A percentile compares a stretch with the other conserved stretches of the same genome.
Evolutionary conservation across 257 asterid species (phyloP).

Genomic region (Jacaranda copaia): DNA sequence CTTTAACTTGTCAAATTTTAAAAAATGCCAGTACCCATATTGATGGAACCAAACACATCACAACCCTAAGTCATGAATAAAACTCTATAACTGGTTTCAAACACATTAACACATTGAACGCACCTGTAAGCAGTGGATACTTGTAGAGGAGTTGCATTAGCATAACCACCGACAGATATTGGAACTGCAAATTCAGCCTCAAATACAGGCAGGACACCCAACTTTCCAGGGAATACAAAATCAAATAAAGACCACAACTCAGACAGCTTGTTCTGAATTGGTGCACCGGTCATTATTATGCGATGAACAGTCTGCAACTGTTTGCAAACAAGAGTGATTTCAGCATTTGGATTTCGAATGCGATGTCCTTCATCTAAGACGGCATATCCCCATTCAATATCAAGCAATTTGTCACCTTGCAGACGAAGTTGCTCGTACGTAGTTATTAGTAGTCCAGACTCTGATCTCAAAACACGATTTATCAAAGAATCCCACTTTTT

Average conservation of each 20-base stretch:
- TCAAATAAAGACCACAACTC: slow-evolving; percentile 99
- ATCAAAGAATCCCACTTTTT: slow-evolving; percentile 84
- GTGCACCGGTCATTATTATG: slow-evolving; percentile 93
- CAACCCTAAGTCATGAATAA: slow-evolving; percentile 12
- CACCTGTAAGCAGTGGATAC: slow-evolving; percentile 99
- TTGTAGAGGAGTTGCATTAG: slow-evolving; percentile 96
- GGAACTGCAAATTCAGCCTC: slow-evolving; percentile 99
- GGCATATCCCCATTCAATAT: slow-evolving; percentile 96
- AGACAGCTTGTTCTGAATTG: slow-evolving; percentile 95
- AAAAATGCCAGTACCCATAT: background rate
- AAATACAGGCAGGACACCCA: slow-evolving; percentile 95
- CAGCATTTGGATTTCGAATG: slow-evolving; percentile 97
- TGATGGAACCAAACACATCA: slow-evolving; percentile 24
- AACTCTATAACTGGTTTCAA: slow-evolving; percentile 17
- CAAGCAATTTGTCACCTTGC: slow-evolving; percentile 80
- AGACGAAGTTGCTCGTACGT: slow-evolving; percentile 95
- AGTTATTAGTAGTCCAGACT: slow-evolving; percentile 87
- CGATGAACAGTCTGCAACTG: slow-evolving; percentile 99
- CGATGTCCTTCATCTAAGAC: slow-evolving; percentile 98
- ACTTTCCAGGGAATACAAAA: slow-evolving; percentile 96
- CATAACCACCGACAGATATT: slow-evolving; percentile 97
- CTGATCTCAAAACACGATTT: slow-evolving; percentile 79
- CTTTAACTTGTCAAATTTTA: slow-evolving; percentile 1
- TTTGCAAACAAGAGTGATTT: slow-evolving; percentile 93
- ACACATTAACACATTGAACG: slow-evolving; percentile 23